A percentile compares a stretch with the other conserved stretches of the same genome.
Evolutionary conservation across 2,329 filamentous ascomycete species (phyloP).

Genomic region (Dactylellina cionopaga): DNA sequence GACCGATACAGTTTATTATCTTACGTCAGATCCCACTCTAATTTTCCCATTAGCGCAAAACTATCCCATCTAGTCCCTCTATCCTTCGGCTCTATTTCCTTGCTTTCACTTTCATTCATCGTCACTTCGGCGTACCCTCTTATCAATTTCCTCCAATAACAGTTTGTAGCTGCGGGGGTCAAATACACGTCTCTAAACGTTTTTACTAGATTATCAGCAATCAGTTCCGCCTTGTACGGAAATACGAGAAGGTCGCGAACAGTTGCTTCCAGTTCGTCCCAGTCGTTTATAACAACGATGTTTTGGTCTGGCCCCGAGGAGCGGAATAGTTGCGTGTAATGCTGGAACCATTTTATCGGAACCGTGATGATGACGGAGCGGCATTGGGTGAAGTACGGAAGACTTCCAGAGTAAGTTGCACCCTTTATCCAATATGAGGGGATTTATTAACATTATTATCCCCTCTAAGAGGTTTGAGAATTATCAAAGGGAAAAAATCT

Average conservation of each 20-base stretch:
- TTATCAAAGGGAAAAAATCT: background rate
- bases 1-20: no score
- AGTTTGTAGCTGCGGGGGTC: constrained; percentile 67
- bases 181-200: constrained; percentile 62
- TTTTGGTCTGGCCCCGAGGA: constrained; percentile 64
- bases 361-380: constrained; percentile 65
- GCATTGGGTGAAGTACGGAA: constrained; percentile 67
- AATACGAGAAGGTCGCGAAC: constrained; percentile 62
- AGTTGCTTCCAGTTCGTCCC: constrained; percentile 59
- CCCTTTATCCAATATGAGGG: no score
- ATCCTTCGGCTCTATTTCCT: constrained; percentile 57
- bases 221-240: constrained; percentile 62
- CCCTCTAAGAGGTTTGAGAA: no score
- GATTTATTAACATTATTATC: no score
- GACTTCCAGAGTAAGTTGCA: constrained; percentile 66
- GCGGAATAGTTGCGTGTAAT: constrained; percentile 64
- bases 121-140: constrained; percentile 59
- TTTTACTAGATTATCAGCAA: constrained; percentile 62
- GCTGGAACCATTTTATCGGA: constrained; percentile 64
- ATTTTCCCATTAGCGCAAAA: constrained; percentile 8
- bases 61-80: constrained; percentile 4
- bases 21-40: constrained; percentile 8
- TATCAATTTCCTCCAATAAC: constrained; percentile 67
- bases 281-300: constrained; percentile 65
- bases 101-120: constrained; percentile 58